Evolutionary conservation across 192 early-diverging fungal species (phyloP), one percentile per base, ranked within the genome.

Genomic region (Podila clonocystis): DNA sequence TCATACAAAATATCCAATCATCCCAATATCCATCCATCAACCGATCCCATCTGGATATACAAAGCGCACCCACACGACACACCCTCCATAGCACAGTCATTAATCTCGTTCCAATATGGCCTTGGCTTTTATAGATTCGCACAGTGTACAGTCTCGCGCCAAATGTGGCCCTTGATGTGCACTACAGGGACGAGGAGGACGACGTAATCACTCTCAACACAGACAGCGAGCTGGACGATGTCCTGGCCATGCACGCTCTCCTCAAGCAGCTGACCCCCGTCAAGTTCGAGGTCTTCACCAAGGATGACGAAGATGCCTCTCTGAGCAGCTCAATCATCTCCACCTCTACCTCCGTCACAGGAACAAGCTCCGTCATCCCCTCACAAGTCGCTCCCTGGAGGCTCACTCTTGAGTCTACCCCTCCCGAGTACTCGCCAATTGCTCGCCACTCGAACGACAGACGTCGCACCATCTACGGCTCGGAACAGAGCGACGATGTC

Each of bases 161-260:
- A 28, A 57, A 63, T 20, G 41, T 57, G 9, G 36, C 48, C 9
- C 29, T 78, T 9, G 68, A 71, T 67, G 68, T 78, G 6, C 68
- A 71, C 9, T 77, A 77, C 58, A 65, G 31, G 33, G 75, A 78
- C 38, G 75, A 78, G 11, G 75, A 78, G 58, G 75, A 68, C 5
- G 75, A 78, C 38, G 58, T 71, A 26, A 78, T 78, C 64, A 71
- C 68, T 6, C 68, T 78, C 58, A 78, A 71, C 29, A 78, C 75
- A 2, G 75, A 78, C 17, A 67, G 68, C 36, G 75, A 78, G 49
- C 68, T 78, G 4, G 75, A 78, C 8, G 75, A 78, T 57, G 75
- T 78, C 22, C 58, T 78, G 26, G 67, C 75, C 24, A 71, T 78
- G 68, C 75, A 78, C 26, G 59, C 75, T 19, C 57, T 78, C 19